A percentile compares a stretch with the other conserved stretches of the same genome.
Conservation (phyloP, 1,284 basidiomycete genomes). For the Rhodofomes roseus region DNA sequence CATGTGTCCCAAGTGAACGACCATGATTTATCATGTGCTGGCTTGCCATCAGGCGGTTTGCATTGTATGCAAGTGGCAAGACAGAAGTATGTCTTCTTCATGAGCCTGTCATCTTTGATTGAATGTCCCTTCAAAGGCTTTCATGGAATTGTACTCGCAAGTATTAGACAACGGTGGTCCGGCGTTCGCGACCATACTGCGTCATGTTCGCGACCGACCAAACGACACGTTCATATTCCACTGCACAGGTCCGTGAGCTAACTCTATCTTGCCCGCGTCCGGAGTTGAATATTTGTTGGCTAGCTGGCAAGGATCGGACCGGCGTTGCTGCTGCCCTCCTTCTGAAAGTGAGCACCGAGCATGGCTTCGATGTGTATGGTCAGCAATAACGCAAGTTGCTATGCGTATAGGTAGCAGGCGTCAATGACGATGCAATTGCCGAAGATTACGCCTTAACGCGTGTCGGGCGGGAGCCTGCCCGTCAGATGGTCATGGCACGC, state of each 20-base stretch:
- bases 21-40: not conserved
- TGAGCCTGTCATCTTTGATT: slow-evolving; percentile 4
- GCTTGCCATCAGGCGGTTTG: slow-evolving; percentile 49
- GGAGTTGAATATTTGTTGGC: not conserved
- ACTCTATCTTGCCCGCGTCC: not conserved
- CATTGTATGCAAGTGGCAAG: slow-evolving; percentile 75
- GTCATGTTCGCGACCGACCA: slow-evolving; percentile 67
- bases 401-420: slow-evolving; percentile 60
- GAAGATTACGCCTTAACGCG: slow-evolving; percentile 74
- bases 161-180: slow-evolving; percentile 68
- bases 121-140: slow-evolving; percentile 45
- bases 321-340: slow-evolving; percentile 73
- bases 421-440: slow-evolving; percentile 57
- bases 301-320: slow-evolving; percentile 75
- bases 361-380: not conserved
- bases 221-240: slow-evolving; percentile 64
- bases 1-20: slow-evolving; percentile 16
- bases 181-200: slow-evolving; percentile 61
- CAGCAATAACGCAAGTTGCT: not conserved
- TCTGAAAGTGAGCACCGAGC: slow-evolving; percentile 46
- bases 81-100: slow-evolving; percentile 49
- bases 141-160: slow-evolving; percentile 77
- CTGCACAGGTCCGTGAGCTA: slow-evolving; percentile 54
- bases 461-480: slow-evolving; percentile 71
- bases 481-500: slow-evolving; percentile 62